Evolutionary conservation across 169 alveolate species (phyloP).

Genomic region (Cryptosporidium muris): DNA sequence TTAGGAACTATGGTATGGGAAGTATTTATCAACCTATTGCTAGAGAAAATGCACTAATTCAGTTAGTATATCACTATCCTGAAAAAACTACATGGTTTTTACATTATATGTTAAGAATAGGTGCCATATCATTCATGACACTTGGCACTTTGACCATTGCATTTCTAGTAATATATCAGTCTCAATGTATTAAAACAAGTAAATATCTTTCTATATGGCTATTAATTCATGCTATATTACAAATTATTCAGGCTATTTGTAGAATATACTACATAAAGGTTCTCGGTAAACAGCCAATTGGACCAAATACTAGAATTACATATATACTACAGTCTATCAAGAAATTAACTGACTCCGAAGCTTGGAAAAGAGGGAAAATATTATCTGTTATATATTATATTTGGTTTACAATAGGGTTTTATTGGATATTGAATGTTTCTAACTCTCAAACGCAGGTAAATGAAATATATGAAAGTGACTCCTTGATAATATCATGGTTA

Average conservation of each 20-base stretch:
- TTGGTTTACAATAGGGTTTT: conserved; percentile 51
- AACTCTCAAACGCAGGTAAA: neutral
- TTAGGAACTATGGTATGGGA: too few relatives aligned
- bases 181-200: neutral
- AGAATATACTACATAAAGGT: conserved; percentile 6
- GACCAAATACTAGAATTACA: conserved; percentile 8
- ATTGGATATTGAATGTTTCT: conserved; percentile 15
- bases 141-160: conserved; percentile 20
- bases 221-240: conserved; percentile 34
- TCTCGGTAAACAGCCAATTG: conserved; percentile 4
- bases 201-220: conserved; percentile 38
- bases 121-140: conserved; percentile 15
- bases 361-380: conserved; percentile 50
- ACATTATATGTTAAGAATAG: neutral
- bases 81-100: conserved; percentile 58
- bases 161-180: neutral
- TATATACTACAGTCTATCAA: conserved; percentile 42
- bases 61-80: conserved; percentile 50
- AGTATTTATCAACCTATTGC: neutral
- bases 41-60: conserved; percentile 55
- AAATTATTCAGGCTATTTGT: conserved; percentile 31
- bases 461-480: conserved; percentile 12
- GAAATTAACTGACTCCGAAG: conserved; percentile 8
- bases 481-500: neutral
- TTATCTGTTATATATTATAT: conserved; percentile 34